Percentiles rank a stretch among this genome's conserved stretches.
Conservation (phyloP, 202 grass and related monocot species). For the Brachypodium distachyon region DNA sequence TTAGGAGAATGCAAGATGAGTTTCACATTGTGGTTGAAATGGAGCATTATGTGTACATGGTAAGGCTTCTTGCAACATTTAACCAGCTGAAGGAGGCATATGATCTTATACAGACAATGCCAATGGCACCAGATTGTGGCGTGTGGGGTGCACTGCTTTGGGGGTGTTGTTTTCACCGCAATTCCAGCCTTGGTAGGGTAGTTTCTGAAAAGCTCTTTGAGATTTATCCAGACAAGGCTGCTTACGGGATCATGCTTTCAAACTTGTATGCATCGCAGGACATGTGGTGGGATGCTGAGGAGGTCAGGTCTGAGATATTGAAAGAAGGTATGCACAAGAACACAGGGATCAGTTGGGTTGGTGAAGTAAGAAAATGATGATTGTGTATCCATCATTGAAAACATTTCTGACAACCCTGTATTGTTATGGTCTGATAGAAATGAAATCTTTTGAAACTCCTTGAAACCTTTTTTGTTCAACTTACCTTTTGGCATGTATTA, state of each 20-base stretch:
- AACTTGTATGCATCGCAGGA: constrained; percentile 55
- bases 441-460: not conserved
- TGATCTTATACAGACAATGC: constrained; percentile 65
- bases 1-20: constrained; percentile 62
- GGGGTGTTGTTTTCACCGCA: constrained; percentile 52
- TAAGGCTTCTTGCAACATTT: constrained; percentile 58
- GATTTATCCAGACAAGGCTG: constrained; percentile 43
- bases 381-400: not conserved
- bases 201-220: constrained; percentile 55
- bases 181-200: constrained; percentile 47
- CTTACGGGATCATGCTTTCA: constrained; percentile 76
- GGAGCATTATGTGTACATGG: constrained; percentile 83
- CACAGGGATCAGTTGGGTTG: constrained; percentile 53
- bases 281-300: constrained; percentile 60
- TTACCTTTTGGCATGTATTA: not conserved
- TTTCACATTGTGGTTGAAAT: constrained; percentile 36
- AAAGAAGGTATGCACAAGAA: constrained; percentile 41
- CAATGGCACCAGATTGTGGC: constrained; percentile 38
- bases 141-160: constrained; percentile 84
- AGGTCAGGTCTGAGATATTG: constrained; percentile 28
- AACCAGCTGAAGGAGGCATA: constrained; percentile 60
- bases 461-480: constrained; percentile 1
- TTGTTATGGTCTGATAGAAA: not conserved
- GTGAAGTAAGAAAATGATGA: constrained; percentile 21
- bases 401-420: constrained; percentile 13